Conservation (phyloP, 306 rosid genomes). For the Cucumis sativus region Cucumber_9930_V3 NC_026657.2:30868501-30869000, state of each 20-base stretch:
- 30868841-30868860: constrained; percentile 69
- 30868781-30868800: background rate
- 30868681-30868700: too few relatives aligned
- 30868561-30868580: background rate
- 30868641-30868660: background rate
- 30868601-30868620: background rate
- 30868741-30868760: too few relatives aligned
- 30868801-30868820: background rate
- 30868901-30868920: constrained; percentile 81
- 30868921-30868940: constrained; percentile 41
- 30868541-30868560: background rate
- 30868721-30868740: too few relatives aligned
- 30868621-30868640: background rate
- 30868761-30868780: too few relatives aligned
- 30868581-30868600: background rate
- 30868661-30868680: too few relatives aligned
- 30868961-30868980: constrained; percentile 72
- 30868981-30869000: constrained; percentile 35
- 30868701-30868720: too few relatives aligned
- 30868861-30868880: constrained; percentile 71
- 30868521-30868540: background rate
- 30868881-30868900: constrained; percentile 64
- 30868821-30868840: constrained; percentile 30
- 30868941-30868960: constrained; percentile 58
- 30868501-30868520: too few relatives aligned